These are phyloP conservation scores for Physaria fendleri DNA, from an alignment of 345 rosid species.

Conservation along the genomic window DNA sequence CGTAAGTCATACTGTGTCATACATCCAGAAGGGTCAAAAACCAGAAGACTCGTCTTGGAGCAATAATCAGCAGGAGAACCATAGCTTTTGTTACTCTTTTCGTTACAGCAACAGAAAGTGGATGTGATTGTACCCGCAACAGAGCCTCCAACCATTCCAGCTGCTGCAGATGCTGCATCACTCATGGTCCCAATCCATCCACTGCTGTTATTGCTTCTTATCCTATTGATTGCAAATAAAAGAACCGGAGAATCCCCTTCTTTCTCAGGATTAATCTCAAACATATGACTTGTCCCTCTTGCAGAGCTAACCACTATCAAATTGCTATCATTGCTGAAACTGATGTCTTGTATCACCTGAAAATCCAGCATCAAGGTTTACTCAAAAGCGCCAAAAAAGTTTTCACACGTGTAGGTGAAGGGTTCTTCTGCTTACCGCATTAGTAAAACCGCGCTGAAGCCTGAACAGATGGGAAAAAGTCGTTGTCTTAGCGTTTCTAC, in stretches of 20 bases:
- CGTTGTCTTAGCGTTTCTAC: constrained; percentile 33
- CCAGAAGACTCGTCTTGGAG: constrained; percentile 57
- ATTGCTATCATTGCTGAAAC: constrained; percentile 80
- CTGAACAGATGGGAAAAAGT: constrained; percentile 70
- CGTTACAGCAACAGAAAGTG: constrained; percentile 58
- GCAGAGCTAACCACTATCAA: constrained; percentile 92
- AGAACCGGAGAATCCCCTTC: constrained; percentile 44
- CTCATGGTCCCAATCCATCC: constrained; percentile 80
- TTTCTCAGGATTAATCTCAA: constrained; percentile 63
- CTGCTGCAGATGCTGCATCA: constrained; percentile 83
- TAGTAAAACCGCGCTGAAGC: constrained; percentile 93
- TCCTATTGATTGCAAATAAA: constrained; percentile 72
- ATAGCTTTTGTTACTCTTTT: constrained; percentile 26
- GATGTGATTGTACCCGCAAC: constrained; percentile 70
- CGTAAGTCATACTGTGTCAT: constrained; percentile 72
- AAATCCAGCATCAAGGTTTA: constrained; percentile 2
- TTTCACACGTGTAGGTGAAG: not conserved
- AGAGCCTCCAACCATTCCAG: constrained; percentile 58
- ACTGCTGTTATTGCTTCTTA: constrained; percentile 58
- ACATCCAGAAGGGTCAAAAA: constrained; percentile 73
- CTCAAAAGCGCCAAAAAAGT: not conserved
- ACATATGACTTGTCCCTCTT: constrained; percentile 91
- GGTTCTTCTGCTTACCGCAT: constrained; percentile 54
- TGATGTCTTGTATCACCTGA: constrained; percentile 91
- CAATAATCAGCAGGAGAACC: constrained; percentile 23